phyloP scores from a whole-genome alignment of 148 eudicot species.

The Chenopodium album region DNA sequence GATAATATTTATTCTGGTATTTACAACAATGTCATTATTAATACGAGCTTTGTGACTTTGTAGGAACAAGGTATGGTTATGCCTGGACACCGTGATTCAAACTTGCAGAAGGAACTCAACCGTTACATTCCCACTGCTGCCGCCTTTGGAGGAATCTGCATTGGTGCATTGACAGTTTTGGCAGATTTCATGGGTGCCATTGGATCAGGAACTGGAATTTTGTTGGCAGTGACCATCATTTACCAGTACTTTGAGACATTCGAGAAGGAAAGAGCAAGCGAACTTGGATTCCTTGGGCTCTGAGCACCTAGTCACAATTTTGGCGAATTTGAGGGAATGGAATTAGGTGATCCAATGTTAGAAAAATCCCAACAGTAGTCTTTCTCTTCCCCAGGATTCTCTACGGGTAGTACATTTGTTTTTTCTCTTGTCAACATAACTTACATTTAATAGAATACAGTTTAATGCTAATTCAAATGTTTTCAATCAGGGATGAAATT shows the following conservation, averaged over 20 bases:
- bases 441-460: constrained; percentile 17
- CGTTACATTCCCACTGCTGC: constrained; percentile 89
- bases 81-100: constrained; percentile 85
- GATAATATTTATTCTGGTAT: not conserved
- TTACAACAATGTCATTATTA: not conserved
- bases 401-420: constrained; percentile 4
- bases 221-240: constrained; percentile 80
- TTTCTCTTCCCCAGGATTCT: not conserved
- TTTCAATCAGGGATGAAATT: not conserved
- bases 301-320: constrained; percentile 31
- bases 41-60: not conserved
- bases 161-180: constrained; percentile 78
- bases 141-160: constrained; percentile 85
- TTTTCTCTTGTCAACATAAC: constrained; percentile 16
- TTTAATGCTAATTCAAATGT: constrained; percentile 8
- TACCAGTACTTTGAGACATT: constrained; percentile 90
- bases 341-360: constrained; percentile 17
- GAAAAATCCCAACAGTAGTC: constrained; percentile 6
- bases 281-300: constrained; percentile 83
- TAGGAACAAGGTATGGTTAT: constrained; percentile 97
- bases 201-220: constrained; percentile 84
- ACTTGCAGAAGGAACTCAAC: constrained; percentile 81
- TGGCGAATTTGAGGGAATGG: constrained; percentile 13
- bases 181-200: constrained; percentile 97
- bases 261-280: constrained; percentile 87